These are phyloP conservation scores for Pseudocercospora crystallina DNA, from an alignment of 2,329 filamentous ascomycete species.

Conservation along the genomic window DNA sequence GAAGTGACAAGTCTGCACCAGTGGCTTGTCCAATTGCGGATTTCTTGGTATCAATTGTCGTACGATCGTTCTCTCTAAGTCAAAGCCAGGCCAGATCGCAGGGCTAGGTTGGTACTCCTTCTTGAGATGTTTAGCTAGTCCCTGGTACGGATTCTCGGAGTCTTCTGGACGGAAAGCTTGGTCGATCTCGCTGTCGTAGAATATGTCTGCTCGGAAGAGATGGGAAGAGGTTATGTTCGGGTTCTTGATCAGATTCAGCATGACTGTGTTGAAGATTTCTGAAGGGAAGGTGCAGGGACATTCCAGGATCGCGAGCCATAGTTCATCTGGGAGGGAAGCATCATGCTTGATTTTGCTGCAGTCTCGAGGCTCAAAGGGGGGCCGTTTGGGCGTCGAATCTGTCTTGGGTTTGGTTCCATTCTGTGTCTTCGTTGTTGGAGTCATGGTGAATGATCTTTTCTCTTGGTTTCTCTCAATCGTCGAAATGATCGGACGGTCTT, in stretches of 20 bases:
- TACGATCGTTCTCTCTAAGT: slow-evolving; percentile 64
- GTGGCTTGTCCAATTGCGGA: slow-evolving; percentile 67
- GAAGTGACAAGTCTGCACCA: slow-evolving; percentile 82
- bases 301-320: slow-evolving; percentile 31
- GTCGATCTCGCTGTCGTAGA: slow-evolving; percentile 52
- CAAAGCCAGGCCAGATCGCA: slow-evolving; percentile 32
- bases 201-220: slow-evolving; percentile 75
- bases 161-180: slow-evolving; percentile 36
- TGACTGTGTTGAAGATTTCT: slow-evolving; percentile 63
- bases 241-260: slow-evolving; percentile 73
- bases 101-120: slow-evolving; percentile 36
- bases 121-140: slow-evolving; percentile 45
- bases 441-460: too few species aligned
- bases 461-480: too few species aligned
- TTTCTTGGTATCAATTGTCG: slow-evolving; percentile 81
- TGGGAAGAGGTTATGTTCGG: slow-evolving; percentile 77
- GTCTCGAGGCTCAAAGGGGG: slow-evolving; percentile 35
- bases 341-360: slow-evolving; percentile 22
- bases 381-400: slow-evolving; percentile 8
- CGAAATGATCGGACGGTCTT: too few species aligned
- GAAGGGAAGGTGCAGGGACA: slow-evolving; percentile 61
- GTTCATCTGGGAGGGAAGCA: slow-evolving; percentile 24
- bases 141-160: slow-evolving; percentile 1
- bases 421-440: too few species aligned
- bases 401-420: neutral